Evolutionary conservation across 2,329 filamentous ascomycete species (phyloP).

Genomic region (Zalaria sp.): DNA sequence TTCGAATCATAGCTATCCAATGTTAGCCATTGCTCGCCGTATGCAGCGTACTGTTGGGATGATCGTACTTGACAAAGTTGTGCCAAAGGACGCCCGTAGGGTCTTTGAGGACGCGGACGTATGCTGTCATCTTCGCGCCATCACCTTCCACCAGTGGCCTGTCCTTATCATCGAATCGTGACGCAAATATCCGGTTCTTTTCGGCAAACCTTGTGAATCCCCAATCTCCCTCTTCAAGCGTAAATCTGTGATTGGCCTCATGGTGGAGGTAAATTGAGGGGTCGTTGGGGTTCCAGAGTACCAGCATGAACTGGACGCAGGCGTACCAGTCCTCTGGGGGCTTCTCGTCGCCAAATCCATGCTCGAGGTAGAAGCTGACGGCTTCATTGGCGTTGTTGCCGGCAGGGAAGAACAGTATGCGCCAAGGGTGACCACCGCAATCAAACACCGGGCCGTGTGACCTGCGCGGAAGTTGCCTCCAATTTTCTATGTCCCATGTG

Average conservation of each 20-base stretch:
- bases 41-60: background rate
- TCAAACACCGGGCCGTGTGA: slow-evolving; percentile 81
- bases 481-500: slow-evolving; percentile 82
- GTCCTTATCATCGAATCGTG: slow-evolving; percentile 54
- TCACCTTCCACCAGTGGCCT: slow-evolving; percentile 69
- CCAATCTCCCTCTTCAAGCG: slow-evolving; percentile 93
- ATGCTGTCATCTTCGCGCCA: slow-evolving; percentile 65
- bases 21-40: background rate
- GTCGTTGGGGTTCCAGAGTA: slow-evolving; percentile 87
- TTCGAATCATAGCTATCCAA: slow-evolving; percentile 72
- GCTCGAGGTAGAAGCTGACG: slow-evolving; percentile 90
- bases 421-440: slow-evolving; percentile 81
- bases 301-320: slow-evolving; percentile 88
- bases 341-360: slow-evolving; percentile 62
- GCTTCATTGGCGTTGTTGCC: slow-evolving; percentile 82
- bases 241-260: slow-evolving; percentile 87
- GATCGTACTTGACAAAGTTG: slow-evolving; percentile 57
- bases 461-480: slow-evolving; percentile 61
- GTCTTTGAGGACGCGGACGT: slow-evolving; percentile 69
- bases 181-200: slow-evolving; percentile 68
- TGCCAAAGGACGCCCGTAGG: slow-evolving; percentile 84
- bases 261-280: slow-evolving; percentile 68
- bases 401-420: slow-evolving; percentile 86
- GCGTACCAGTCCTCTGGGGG: slow-evolving; percentile 90
- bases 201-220: slow-evolving; percentile 96